Evolutionary conservation across 2,329 filamentous ascomycete genomes (phyloP), one percentile per base, ranked within the genome.

Genomic region (Fusarium xyrophilum): DNA sequence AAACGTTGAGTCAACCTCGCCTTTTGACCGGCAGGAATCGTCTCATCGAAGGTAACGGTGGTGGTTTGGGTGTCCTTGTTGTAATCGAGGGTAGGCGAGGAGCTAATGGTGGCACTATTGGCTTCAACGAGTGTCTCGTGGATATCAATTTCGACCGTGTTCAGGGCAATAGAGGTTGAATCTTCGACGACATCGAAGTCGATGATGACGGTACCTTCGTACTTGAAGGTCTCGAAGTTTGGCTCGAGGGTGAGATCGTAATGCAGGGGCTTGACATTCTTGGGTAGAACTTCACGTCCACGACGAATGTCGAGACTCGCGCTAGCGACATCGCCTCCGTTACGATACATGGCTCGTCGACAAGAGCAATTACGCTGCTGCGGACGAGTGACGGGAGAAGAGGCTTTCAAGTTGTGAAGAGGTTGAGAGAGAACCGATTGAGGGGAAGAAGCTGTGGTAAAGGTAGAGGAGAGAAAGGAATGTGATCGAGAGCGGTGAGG

Each of bases 161-260:
- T 96, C 75, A 98, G 86, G 13, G 93, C 91, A 76, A 98, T 91
- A 50, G 91, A 93, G 73, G 85, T 92, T 70, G 92, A 92, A 77
- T 96, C 92, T 77, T 97, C 89, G 65, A 88, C 86, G 39, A 97
- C 92, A 73, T 97, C 92, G 65, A 97, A 86, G 75, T 97, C 93
- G 76, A 98, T 94, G 60, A 89, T 81, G 54, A 97, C 93, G 14
- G 86, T 90, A 70, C 95, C 95, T 63, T 95, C 87, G 78, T 95
- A 98, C 68, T 89, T 93, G 80, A 96, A 93, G 69, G 91, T 93
- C 73, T 91, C 86, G 73, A 98, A 92, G 82, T 97, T 88, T 56
- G 95, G 93, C 82, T 98, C 96, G 67, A 98, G 85, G 3, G 92
- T 96, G 73, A 98, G 82, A 79, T 97, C 89, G 81, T 98, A 98